A percentile compares a stretch with the other conserved stretches of the same genome.
These are phyloP conservation scores for Plectosphaerella plurivora DNA, from an alignment of 2,329 filamentous ascomycete species.

Conservation along the genomic window DNA sequence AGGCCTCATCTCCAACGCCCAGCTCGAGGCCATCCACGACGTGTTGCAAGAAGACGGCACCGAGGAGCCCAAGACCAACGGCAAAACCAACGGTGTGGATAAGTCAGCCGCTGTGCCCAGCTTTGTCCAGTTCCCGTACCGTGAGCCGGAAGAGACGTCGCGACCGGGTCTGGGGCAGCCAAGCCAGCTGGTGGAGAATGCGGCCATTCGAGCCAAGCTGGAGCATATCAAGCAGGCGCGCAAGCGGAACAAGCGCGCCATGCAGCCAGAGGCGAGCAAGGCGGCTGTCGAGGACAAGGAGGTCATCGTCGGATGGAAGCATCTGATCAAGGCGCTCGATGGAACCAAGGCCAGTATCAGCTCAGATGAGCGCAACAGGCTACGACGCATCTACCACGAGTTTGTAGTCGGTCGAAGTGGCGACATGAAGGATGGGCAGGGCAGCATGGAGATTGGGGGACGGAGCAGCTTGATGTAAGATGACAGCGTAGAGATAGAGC, in stretches of 20 bases:
- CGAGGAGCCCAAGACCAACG: slow-evolving; percentile 24
- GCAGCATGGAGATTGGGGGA: slow-evolving; percentile 86
- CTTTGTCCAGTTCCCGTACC: slow-evolving; percentile 84
- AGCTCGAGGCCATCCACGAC: slow-evolving; percentile 95
- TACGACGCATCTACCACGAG: slow-evolving; percentile 82
- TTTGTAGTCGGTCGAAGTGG: slow-evolving; percentile 91
- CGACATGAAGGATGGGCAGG: slow-evolving; percentile 92
- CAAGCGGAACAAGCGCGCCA: slow-evolving; percentile 35
- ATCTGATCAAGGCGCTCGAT: slow-evolving; percentile 72
- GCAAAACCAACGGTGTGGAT: slow-evolving; percentile 24
- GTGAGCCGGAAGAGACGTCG: slow-evolving; percentile 27
- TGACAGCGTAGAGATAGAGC: not conserved
- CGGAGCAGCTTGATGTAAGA: slow-evolving; percentile 85
- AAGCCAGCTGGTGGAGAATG: slow-evolving; percentile 63
- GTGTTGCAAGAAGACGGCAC: slow-evolving; percentile 62
- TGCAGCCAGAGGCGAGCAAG: slow-evolving; percentile 21
- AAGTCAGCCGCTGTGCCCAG: slow-evolving; percentile 34
- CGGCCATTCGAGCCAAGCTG: slow-evolving; percentile 76
- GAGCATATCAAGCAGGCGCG: slow-evolving; percentile 71
- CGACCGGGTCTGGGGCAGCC: slow-evolving; percentile 12
- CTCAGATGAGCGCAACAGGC: slow-evolving; percentile 65
- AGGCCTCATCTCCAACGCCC: slow-evolving; percentile 91
- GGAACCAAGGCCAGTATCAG: slow-evolving; percentile 81
- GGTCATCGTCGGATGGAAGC: slow-evolving; percentile 79
- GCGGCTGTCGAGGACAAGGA: slow-evolving; percentile 47